These are phyloP conservation scores for Tulasnella sp. DNA, from an alignment of 768 basidiomycete genomes.

Conservation along the genomic window DNA sequence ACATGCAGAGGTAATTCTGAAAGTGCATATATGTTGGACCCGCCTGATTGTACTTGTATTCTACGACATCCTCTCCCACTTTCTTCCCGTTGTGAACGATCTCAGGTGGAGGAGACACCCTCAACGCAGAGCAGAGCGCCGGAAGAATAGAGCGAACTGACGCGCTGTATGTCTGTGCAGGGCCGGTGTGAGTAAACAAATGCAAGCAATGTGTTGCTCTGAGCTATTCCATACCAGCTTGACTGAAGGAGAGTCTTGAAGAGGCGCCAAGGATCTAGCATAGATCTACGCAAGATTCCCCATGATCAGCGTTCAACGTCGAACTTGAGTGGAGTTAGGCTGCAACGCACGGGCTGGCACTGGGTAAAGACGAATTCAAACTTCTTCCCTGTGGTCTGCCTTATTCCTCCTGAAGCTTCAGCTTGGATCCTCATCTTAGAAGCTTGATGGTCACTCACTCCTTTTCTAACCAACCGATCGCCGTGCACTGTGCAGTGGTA, in stretches of 20 bases:
- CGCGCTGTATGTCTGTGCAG: constrained; percentile 67
- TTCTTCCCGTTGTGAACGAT: constrained; percentile 64
- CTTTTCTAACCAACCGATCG: constrained; percentile 81
- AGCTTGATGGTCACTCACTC: constrained; percentile 37
- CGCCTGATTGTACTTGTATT: constrained; percentile 71
- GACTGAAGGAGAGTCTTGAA: constrained; percentile 83
- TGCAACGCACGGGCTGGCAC: constrained; percentile 50
- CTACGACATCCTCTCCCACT: constrained; percentile 62
- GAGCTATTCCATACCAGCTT: constrained; percentile 46
- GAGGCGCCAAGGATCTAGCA: constrained; percentile 63
- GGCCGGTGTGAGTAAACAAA: not conserved
- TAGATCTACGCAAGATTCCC: constrained; percentile 42
- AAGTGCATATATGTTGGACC: constrained; percentile 22
- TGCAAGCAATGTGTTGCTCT: not conserved
- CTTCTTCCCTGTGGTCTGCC: constrained; percentile 76
- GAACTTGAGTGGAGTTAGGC: not conserved
- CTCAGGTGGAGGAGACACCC: constrained; percentile 61
- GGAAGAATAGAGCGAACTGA: constrained; percentile 69
- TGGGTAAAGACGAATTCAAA: constrained; percentile 89
- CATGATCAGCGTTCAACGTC: no score
- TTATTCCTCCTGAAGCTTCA: constrained; percentile 23
- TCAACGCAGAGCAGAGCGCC: constrained; percentile 73
- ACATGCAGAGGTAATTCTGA: not conserved
- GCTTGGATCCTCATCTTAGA: no score
- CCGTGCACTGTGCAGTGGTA: constrained; percentile 64